phyloP scores from a whole-genome alignment of 1,284 basidiomycete species.

The Cryptococcus sp. region DNA sequence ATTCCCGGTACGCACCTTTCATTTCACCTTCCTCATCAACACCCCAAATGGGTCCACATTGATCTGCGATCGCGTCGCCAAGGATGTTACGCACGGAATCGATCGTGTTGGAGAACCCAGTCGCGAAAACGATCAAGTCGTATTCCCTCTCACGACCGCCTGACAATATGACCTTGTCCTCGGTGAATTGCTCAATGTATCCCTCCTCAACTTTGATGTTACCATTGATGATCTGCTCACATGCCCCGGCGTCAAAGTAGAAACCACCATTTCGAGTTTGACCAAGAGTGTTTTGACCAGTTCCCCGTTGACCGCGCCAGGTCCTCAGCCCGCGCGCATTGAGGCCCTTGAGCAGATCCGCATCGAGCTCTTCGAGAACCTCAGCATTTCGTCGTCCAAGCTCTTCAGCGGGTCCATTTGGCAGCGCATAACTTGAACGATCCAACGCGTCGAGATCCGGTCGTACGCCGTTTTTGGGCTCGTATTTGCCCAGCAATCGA shows the following conservation, averaged over 20 bases:
- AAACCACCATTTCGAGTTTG: constrained; percentile 37
- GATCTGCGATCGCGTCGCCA: constrained; percentile 58
- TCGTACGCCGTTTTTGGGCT: constrained; percentile 53
- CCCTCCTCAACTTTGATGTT: constrained; percentile 41
- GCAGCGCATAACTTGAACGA: constrained; percentile 56
- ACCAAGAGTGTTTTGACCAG: constrained; percentile 26
- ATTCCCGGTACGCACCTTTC: constrained; percentile 57
- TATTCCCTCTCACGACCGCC: constrained; percentile 57
- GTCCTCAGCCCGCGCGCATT: constrained; percentile 56
- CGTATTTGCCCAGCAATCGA: constrained; percentile 36
- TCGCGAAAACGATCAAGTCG: constrained; percentile 68
- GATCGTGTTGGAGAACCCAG: constrained; percentile 56
- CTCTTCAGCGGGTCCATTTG: constrained; percentile 26
- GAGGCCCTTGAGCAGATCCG: constrained; percentile 58
- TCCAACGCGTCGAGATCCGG: constrained; percentile 55
- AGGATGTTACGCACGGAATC: constrained; percentile 51
- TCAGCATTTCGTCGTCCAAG: constrained; percentile 22
- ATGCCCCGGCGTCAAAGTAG: constrained; percentile 45
- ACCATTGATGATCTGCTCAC: constrained; percentile 39
- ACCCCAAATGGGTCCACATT: constrained; percentile 60
- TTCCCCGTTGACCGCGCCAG: constrained; percentile 33
- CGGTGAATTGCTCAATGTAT: constrained; percentile 28
- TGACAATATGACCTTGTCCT: constrained; percentile 27
- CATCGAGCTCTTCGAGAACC: constrained; percentile 29
- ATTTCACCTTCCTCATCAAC: constrained; percentile 63